Base-by-base conservation (phyloP, 768 basidiomycete species). In the Kondoa malvinella region DNA sequence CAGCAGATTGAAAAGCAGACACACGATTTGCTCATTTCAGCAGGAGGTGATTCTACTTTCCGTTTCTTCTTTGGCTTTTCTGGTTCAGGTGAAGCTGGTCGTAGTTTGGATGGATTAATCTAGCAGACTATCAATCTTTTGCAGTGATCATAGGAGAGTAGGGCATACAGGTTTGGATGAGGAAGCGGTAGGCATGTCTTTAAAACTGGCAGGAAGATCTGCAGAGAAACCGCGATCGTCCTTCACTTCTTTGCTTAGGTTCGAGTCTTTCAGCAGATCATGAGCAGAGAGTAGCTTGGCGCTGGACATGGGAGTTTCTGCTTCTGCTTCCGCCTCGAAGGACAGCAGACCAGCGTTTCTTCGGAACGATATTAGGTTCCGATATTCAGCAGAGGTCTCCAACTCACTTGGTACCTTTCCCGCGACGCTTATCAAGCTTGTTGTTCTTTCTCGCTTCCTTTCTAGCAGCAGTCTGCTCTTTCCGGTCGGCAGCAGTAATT, bases 401-500 rank as follows among this genome's bases (percentile, higher is more conserved):
- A n/a, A 76, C 85, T 70, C 69, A 92, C 92, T 95, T 97, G 73
- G 92, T 96, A 0, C 87, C 89, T 29, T 87, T 85, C 72, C 84
- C 85, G 68, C 84, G 81, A 40, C 84, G 81, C 69, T 82, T 81
- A 34, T 81, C 82, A 71, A 89, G 87, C 73, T 89, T 89, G n/a
- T 87, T 79, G 75, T 90, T 87, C 64, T 82, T 81, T 72, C 86
- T 86, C 0, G 83, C 85, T 69, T 84, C 81, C 74, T 89, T 85
- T 56, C 84, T 82, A 1, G 92, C 94, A 66, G 82, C 82, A 70
- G 86, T 86, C 75, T 99, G 95, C 62, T 73, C 72, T 40, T 65
- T 68, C 21, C 71, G 86, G 78, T 97, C 95, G 1, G 85, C 89
- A 0, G 92, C 91, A 0, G 95, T 99, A 69, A 97, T 99, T 29